These are phyloP conservation scores for Boletales sp. DNA, from an alignment of 768 basidiomycete species.

Conservation along the genomic window DNA sequence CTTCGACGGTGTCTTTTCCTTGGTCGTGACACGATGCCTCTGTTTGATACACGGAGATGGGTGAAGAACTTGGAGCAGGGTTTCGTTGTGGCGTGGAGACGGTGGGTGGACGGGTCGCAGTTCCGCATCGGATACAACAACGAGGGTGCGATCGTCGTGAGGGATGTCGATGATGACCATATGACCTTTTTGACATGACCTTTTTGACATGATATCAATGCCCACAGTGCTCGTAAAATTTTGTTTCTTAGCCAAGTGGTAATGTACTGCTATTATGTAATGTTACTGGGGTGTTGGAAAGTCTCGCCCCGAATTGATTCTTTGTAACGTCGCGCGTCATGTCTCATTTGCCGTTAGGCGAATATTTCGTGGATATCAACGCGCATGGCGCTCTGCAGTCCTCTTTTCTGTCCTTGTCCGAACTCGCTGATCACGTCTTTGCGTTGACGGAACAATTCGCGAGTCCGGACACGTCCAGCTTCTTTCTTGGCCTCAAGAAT, in stretches of 20 bases:
- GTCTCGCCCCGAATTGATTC: too few relatives aligned
- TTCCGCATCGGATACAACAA: slow-evolving; percentile 28
- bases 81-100: slow-evolving; percentile 39
- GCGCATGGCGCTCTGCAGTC: neutral
- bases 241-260: too few relatives aligned
- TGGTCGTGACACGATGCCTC: slow-evolving; percentile 37
- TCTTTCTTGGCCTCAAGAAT: neutral
- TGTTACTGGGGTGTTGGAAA: too few relatives aligned
- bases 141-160: slow-evolving; percentile 30
- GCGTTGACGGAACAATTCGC: slow-evolving; percentile 5
- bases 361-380: slow-evolving; percentile 14
- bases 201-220: neutral
- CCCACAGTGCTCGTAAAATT: too few relatives aligned
- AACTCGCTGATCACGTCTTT: slow-evolving; percentile 21
- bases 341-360: slow-evolving; percentile 10
- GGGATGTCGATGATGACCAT: slow-evolving; percentile 23
- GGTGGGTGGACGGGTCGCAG: slow-evolving; percentile 45
- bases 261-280: too few relatives aligned
- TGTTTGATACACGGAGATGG: slow-evolving; percentile 50
- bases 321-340: slow-evolving; percentile 5
- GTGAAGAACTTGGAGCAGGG: slow-evolving; percentile 46
- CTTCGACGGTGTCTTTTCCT: slow-evolving; percentile 42
- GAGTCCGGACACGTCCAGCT: neutral
- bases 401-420: slow-evolving; percentile 9
- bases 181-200: too few relatives aligned